These are phyloP conservation scores for Ambrosiella cleistominuta DNA, from an alignment of 2,329 filamentous ascomycete genomes.

Conservation along the genomic window DNA sequence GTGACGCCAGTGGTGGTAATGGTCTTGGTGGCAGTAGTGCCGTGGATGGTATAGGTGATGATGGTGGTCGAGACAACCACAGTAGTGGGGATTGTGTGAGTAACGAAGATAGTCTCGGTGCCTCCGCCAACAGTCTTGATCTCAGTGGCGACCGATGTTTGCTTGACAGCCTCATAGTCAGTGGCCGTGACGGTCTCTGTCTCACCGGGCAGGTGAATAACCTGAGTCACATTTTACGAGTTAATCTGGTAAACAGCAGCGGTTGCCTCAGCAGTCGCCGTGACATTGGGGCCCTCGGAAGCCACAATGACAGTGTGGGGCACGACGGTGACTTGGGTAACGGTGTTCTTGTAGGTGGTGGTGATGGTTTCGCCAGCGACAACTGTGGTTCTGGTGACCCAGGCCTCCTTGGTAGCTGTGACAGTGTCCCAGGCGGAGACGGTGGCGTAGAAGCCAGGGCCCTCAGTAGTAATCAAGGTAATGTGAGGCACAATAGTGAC, in stretches of 20 bases:
- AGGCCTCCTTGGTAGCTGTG: slow-evolving; percentile 1
- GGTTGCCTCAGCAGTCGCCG: background rate
- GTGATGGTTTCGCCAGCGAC: background rate
- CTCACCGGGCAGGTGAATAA: slow-evolving; percentile 1
- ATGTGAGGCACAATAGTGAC: slow-evolving; percentile 1
- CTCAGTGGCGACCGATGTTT: slow-evolving; percentile 2
- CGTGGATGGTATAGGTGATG: background rate
- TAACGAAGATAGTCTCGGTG: slow-evolving; percentile 1
- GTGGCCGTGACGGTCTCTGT: background rate
- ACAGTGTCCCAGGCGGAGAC: background rate
- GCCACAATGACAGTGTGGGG: slow-evolving; percentile 6
- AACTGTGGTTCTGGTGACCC: background rate
- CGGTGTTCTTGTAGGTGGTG: background rate
- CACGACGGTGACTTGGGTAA: background rate
- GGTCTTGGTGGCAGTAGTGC: slow-evolving; percentile 7
- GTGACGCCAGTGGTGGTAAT: background rate
- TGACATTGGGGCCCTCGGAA: background rate
- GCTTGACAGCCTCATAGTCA: background rate
- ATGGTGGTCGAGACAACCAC: slow-evolving; percentile 1
- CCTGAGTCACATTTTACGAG: background rate
- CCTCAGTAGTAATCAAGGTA: background rate
- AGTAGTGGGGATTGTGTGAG: background rate
- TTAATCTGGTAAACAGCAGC: too few relatives aligned
- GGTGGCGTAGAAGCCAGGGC: background rate
- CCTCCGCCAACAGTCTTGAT: background rate